Percentiles rank a stretch among this genome's conserved stretches.
Conservation (phyloP, 257 asterid species). For the Salvia splendens region DNA sequence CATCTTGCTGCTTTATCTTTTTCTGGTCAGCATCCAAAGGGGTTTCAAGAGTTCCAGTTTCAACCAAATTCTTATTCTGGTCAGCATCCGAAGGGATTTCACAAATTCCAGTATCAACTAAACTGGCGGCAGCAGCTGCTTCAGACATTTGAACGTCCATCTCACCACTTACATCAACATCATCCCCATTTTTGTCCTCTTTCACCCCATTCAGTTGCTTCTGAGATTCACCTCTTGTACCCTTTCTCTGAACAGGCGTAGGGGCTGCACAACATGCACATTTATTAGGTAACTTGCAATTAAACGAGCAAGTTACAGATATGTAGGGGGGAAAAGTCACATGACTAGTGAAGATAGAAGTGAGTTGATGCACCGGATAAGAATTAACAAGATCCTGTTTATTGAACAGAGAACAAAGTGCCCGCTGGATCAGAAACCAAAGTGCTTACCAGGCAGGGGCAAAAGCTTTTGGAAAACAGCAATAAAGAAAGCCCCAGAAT, state of each 20-base stretch:
- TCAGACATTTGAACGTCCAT: conserved; percentile 43
- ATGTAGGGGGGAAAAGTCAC: background rate
- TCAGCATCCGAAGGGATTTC: conserved; percentile 47
- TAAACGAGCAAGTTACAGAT: conserved; percentile 17
- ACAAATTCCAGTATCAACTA: conserved; percentile 39
- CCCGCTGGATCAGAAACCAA: background rate
- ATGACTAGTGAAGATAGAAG: conserved; percentile 1
- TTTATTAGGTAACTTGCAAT: conserved; percentile 20
- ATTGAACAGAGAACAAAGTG: background rate
- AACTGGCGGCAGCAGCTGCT: conserved; percentile 40
- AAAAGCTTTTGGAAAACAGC: conserved; percentile 82
- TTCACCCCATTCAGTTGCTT: conserved; percentile 39
- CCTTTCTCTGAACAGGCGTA: conserved; percentile 57
- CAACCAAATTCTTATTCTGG: conserved; percentile 36
- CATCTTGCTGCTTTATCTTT: conserved; percentile 39
- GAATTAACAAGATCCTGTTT: background rate
- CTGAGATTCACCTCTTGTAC: conserved; percentile 39
- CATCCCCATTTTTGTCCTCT: conserved; percentile 45
- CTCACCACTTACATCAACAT: conserved; percentile 31
- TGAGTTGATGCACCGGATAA: background rate
- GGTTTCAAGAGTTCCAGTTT: conserved; percentile 42
- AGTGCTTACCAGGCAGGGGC: conserved; percentile 60
- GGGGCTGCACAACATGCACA: conserved; percentile 27
- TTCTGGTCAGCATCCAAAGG: conserved; percentile 42
- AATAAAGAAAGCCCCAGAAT: conserved; percentile 96